phyloP scores from a whole-genome alignment of 345 rosid genomes.

The Rhodamnia rubescens region DNA sequence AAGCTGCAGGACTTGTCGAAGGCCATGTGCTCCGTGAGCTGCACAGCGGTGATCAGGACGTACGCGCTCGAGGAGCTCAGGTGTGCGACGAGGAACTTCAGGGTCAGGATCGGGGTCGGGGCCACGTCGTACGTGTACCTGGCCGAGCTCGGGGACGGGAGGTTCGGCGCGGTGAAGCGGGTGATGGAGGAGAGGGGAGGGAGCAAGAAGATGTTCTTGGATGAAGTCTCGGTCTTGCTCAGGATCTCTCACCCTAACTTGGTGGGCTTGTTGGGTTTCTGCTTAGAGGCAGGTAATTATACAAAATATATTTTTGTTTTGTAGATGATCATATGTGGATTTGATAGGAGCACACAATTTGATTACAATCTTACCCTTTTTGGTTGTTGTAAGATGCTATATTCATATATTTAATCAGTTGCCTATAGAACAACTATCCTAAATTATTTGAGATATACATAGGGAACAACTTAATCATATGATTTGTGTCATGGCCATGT shows the following conservation, averaged over 20 bases:
- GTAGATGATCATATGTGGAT: not conserved
- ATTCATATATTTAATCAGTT: not conserved
- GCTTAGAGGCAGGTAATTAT: constrained; percentile 30
- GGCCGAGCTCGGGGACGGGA: constrained; percentile 37
- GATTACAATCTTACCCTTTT: not conserved
- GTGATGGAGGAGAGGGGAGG: constrained; percentile 40
- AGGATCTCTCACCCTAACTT: constrained; percentile 42
- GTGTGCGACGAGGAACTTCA: constrained; percentile 28
- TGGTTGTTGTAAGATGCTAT: not conserved
- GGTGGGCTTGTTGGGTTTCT: constrained; percentile 37
- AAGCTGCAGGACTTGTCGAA: not conserved
- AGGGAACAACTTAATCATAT: not conserved
- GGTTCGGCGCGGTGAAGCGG: constrained; percentile 36
- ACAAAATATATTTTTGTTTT: not conserved
- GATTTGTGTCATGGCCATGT: not conserved
- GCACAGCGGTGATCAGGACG: constrained; percentile 14
- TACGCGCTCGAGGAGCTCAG: constrained; percentile 31
- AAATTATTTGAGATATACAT: not conserved
- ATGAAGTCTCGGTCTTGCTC: constrained; percentile 38
- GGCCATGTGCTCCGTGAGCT: not conserved
- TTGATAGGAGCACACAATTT: not conserved
- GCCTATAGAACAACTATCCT: not conserved
- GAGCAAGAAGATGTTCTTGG: constrained; percentile 36
- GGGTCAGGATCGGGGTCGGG: constrained; percentile 26
- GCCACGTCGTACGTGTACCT: constrained; percentile 35